A percentile compares a stretch with the other conserved stretches of the same genome.
These are phyloP conservation scores for Leonotis leonurus DNA, from an alignment of 257 asterid genomes.

Conservation along the genomic window DNA sequence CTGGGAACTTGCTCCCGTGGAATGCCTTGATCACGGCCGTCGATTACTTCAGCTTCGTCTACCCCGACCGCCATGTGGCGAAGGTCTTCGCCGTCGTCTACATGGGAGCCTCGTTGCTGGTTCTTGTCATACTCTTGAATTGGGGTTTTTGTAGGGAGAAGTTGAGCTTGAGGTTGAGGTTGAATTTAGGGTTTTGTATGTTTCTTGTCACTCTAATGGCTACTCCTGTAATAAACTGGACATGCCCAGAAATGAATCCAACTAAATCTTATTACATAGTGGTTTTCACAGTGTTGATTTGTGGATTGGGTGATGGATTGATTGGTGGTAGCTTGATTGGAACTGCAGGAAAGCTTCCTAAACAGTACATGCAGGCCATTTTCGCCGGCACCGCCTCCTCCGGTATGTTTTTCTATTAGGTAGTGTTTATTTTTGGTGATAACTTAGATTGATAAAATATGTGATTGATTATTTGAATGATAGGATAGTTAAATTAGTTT, in stretches of 20 bases:
- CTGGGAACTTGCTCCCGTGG: slow-evolving; percentile 82
- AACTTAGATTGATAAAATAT: no score
- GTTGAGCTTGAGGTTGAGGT: slow-evolving; percentile 39
- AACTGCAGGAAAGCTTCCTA: slow-evolving; percentile 63
- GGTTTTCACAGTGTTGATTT: neutral
- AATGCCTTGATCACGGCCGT: slow-evolving; percentile 67
- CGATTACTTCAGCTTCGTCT: slow-evolving; percentile 57
- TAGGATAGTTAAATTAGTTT: no score
- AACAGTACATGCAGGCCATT: slow-evolving; percentile 78
- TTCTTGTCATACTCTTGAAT: slow-evolving; percentile 35
- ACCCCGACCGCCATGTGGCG: slow-evolving; percentile 53
- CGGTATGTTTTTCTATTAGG: slow-evolving; percentile 29
- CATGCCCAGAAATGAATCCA: slow-evolving; percentile 22
- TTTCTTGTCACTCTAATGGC: slow-evolving; percentile 44
- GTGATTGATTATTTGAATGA: no score
- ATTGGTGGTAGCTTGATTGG: neutral
- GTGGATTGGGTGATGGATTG: slow-evolving; percentile 1
- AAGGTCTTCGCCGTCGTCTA: slow-evolving; percentile 66
- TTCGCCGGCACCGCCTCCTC: slow-evolving; percentile 87
- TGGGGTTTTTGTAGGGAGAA: slow-evolving; percentile 22
- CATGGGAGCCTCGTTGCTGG: slow-evolving; percentile 53
- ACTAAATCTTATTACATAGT: slow-evolving; percentile 19
- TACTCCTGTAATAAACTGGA: slow-evolving; percentile 53
- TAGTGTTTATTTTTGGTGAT: no score
- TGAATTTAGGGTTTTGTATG: slow-evolving; percentile 64